Base-by-base conservation (phyloP, 2,329 filamentous ascomycete genomes). In the Penicillium nordicum region DNA sequence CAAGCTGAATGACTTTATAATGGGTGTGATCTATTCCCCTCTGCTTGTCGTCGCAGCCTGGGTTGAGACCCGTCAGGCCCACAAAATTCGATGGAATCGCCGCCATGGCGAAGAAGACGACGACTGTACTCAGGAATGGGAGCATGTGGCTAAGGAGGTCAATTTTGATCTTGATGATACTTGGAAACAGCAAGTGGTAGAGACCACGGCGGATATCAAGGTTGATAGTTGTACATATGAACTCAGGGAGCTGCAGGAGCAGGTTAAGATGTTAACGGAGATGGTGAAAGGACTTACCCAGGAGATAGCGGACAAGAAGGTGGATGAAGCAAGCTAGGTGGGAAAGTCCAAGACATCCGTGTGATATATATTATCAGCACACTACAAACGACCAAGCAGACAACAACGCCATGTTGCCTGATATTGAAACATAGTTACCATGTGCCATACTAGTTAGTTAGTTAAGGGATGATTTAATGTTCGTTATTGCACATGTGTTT, bases 71-170 rank as follows among this genome's bases (percentile, higher is more conserved):
- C 80, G 81, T 12, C 81, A 82, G 7, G 90, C 90, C 0, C 78
- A 80, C 36, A 79, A 79, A 3, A 90, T 97, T 42, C 81, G 80
- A 25, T 80, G 79, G 53, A 97, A 97, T 71, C 82, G 94, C 1
- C 82, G 82, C 16, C 79, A 89, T 16, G 91, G 92, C 38, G 92
- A 97, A 63, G 88, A 88, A 3, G 94, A 99, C 63, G 94, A 99
- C 64, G 92, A 97, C 63, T 85, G 85, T 0, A 77, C 88, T 9
- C 89, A 97, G 69, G 93, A 97, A 71, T 99, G 94, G 94, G 94
- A 99, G 76, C 88, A 96, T 72, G 79, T 93, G 69, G 74, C 74
- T 4, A 68, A 66, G 36, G 82, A 89, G 50, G 71, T 93, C 21
- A 88, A 96, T 69, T 89, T 95, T 67, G 90, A 96, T 67, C 80